Base-by-base conservation (phyloP, 352 stramenopile species). In the Thraustotheca clavata region DNA sequence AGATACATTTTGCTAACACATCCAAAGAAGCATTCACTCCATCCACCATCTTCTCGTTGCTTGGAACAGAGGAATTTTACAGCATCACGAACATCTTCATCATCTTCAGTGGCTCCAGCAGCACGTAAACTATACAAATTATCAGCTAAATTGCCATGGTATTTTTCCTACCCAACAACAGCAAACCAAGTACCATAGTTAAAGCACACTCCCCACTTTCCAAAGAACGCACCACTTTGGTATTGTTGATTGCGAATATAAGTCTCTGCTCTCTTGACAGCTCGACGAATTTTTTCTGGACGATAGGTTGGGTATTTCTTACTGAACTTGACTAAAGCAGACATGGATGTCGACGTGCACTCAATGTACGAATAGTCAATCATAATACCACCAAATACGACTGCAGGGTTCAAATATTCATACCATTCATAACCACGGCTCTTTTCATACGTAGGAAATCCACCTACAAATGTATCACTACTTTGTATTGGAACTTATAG, bases 351-450 rank as follows among this genome's bases (percentile, higher is more conserved):
- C 68, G 91, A 96, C 41, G 76, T 87, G 72, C 86, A 96, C 70
- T 97, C 90, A 0, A 94, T 84, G 71, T 97, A 97, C 0, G 80
- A 94, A 69, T 97, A 97, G 69, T 97, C 90, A 70, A 96, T 96
- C 90, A 97, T 97, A 68, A 97, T 97, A 69, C 96, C 87, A n/a
- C 90, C 90, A 73, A 97, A 97, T 1, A 94, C 87, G 63, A 97
- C 87, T 29, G 75, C 86, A 6, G 90, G 90, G 76, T 96, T 96
- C 24, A 96, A 71, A 31, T 79, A 49, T 73, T 96, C 88, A 54
- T 92, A 93, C 83, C 83, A 95, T 34, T 83, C 73, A 71, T 79
- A 88, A 9, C 73, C 73, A 22, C 71, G 69, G 43, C 29, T 59
- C 3, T 39, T 34, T 55, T 68, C 60, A 27, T 68, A 68, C n/a